A percentile compares a stretch with the other conserved stretches of the same genome.
These are phyloP conservation scores for Calonectria fujianensis DNA, from an alignment of 2,329 filamentous ascomycete genomes.

Conservation along the genomic window DNA sequence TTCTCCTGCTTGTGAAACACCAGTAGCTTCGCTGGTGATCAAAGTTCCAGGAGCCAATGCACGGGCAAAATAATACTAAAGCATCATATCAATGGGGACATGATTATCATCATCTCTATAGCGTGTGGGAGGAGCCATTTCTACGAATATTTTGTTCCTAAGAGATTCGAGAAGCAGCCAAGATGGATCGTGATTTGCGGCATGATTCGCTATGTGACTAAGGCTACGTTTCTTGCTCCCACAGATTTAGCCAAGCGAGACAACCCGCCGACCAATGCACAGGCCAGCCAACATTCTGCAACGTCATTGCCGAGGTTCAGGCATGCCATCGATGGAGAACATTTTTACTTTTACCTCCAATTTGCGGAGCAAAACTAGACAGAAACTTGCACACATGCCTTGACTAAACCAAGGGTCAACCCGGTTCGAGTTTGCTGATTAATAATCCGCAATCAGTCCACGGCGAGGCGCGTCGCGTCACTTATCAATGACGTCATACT, in stretches of 20 bases:
- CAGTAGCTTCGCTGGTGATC: conserved; percentile 68
- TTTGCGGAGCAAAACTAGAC: neutral
- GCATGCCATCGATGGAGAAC: neutral
- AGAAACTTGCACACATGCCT: neutral
- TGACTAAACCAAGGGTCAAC: neutral
- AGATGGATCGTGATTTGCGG: neutral
- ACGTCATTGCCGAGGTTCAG: neutral
- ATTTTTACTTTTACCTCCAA: neutral
- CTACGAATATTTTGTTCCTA: neutral
- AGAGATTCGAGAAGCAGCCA: neutral
- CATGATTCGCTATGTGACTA: neutral
- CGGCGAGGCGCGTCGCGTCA: no score
- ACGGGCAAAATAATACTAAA: conserved; percentile 67
- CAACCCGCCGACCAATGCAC: neutral
- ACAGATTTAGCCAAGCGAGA: neutral
- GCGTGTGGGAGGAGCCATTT: conserved; percentile 74
- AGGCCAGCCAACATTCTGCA: neutral
- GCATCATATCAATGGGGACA: conserved; percentile 55
- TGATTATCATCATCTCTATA: conserved; percentile 67
- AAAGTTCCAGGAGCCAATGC: conserved; percentile 65
- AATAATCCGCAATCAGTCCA: neutral
- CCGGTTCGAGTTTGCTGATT: neutral
- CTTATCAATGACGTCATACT: neutral
- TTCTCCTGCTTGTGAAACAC: conserved; percentile 58
- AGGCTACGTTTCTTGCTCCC: neutral